Percentiles rank a stretch among this genome's conserved stretches.
Conservation (phyloP, 164 flowering plant genomes). For the Stephania japonica region DNA sequence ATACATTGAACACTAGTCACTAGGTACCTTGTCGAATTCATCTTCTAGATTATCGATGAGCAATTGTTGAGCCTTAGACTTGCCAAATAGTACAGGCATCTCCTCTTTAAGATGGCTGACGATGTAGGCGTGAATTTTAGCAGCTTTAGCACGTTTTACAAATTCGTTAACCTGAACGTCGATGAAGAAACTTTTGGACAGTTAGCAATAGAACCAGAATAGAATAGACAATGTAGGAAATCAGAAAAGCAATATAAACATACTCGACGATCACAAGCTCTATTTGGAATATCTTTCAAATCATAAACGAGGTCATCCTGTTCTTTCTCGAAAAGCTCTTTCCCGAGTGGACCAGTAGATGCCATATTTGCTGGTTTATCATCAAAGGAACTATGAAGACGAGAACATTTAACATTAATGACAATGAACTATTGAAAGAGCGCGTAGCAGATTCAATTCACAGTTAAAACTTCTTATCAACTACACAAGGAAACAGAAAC, state of each 20-base stretch:
- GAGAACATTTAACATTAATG: conserved; percentile 8
- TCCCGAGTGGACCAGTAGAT: conserved; percentile 69
- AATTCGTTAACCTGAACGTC: conserved; percentile 78
- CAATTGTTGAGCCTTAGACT: conserved; percentile 78
- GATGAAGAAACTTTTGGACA: not conserved
- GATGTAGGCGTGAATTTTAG: conserved; percentile 92
- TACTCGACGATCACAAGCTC: conserved; percentile 96
- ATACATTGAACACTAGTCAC: not conserved
- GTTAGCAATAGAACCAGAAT: not conserved
- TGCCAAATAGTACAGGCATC: conserved; percentile 96
- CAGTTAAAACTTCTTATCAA: not conserved
- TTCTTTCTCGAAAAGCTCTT: conserved; percentile 85
- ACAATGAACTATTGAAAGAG: not conserved
- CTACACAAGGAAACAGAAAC: not conserved
- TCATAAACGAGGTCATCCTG: conserved; percentile 91
- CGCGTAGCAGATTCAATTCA: not conserved
- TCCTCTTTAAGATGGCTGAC: conserved; percentile 88
- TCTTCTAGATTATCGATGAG: conserved; percentile 73
- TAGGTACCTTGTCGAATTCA: conserved; percentile 71
- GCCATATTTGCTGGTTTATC: conserved; percentile 81
- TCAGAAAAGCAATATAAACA: conserved; percentile 18
- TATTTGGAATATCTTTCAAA: conserved; percentile 88
- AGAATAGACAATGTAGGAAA: not conserved
- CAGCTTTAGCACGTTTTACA: conserved; percentile 98
- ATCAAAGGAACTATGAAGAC: conserved; percentile 71